Conservation (phyloP, 441 rosid genomes). For the Gossypium laxum region DNA sequence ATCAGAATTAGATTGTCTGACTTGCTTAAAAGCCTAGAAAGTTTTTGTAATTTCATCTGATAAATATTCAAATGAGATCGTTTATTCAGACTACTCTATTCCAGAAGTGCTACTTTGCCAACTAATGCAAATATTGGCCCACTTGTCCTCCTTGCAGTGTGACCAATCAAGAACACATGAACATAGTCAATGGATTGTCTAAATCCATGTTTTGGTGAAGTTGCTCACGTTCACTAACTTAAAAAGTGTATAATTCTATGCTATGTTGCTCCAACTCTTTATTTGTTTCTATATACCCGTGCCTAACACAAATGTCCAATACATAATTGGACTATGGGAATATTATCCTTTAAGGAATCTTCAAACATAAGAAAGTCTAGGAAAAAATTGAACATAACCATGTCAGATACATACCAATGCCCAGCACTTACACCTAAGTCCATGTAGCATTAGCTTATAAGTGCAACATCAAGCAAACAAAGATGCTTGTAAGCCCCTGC, state of each 20-base stretch:
- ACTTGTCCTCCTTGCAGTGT: neutral
- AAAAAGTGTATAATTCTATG: neutral
- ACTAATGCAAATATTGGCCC: neutral
- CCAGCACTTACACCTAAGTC: neutral
- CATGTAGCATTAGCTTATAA: neutral
- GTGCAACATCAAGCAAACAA: neutral
- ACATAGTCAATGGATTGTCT: neutral
- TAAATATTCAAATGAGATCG: neutral
- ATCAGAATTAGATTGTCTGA: neutral
- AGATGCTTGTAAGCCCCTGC: neutral
- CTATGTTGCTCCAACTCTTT: neutral
- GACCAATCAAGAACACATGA: neutral
- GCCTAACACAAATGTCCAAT: neutral
- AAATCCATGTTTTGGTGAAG: neutral
- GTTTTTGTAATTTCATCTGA: neutral
- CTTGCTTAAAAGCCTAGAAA: neutral
- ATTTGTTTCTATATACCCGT: neutral
- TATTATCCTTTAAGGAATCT: neutral
- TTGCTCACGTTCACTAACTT: neutral
- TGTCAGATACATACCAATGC: neutral
- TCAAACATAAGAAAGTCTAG: neutral
- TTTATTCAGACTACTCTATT: neutral
- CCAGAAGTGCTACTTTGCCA: neutral
- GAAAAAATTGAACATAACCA: neutral
- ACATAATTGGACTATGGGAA: neutral